Evolutionary conservation across 345 rosid species (phyloP), one percentile per base, ranked within the genome.

Genomic region (Anacardium occidentale): DNA sequence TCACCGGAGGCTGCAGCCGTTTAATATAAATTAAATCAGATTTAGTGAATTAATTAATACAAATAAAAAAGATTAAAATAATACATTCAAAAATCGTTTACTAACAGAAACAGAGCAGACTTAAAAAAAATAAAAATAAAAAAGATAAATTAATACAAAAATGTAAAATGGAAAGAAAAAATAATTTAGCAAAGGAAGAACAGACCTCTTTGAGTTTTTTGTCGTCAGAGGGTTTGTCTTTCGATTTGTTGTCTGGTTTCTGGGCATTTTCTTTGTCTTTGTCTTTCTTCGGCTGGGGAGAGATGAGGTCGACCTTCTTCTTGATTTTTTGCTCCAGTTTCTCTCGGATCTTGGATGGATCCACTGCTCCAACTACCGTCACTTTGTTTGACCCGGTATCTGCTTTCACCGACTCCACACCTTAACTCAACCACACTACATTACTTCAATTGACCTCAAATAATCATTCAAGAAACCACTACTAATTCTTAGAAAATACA

Each of bases 201-300:
- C n/a, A n/a, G n/a, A 29, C 90, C 88, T 84, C 91, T 76, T 90
- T 88, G 42, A 82, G 79, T 72, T 90, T 83, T 25, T 83, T 87
- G 71, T 78, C 83, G 10, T 80, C 82, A 11, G 73, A 6, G 45
- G 69, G 68, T 75, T 75, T 85, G 51, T 77, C 80, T 34, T 70
- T 55, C n/a, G 75, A 20, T 62, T 70, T 62, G 13, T 44, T 71
- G 11, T 76, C 71, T 40, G 67, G 62, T 7, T 79, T 78, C 14
- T 58, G 75, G 47, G 62, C 52, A 7, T 62, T 77, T 7, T 75
- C 77, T 3, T 34, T 70, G 53, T 78, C 78, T 5, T 78, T 50
- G 4, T 58, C 91, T 69, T 92, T 92, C 83, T 87, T 91, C 45
- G 87, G 83, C 54, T 83, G 94, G 9, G 98, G 98, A 71, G 94